Conservation (phyloP, 2,329 filamentous ascomycete genomes). For the Pyrenophora tritici-repentis region DNA sequence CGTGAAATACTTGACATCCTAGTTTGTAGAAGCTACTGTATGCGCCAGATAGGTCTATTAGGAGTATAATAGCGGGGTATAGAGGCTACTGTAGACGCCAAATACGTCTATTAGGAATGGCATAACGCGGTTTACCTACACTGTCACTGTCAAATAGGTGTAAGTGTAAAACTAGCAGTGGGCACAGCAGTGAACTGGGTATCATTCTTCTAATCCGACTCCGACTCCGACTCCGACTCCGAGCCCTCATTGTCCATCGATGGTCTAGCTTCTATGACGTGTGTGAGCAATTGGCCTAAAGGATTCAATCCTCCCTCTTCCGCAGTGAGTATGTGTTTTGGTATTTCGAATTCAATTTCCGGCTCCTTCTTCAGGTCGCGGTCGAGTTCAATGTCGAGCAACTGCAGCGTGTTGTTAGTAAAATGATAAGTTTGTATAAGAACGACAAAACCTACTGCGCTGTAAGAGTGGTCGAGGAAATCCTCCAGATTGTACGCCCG, state of each 20-base stretch:
- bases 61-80: too few relatives aligned
- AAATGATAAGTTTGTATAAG: too few relatives aligned
- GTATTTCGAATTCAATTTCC: slow-evolving; percentile 92
- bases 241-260: not conserved
- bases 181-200: not conserved
- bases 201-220: slow-evolving; percentile 6
- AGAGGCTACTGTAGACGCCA: too few relatives aligned
- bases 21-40: too few relatives aligned
- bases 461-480: slow-evolving; percentile 93
- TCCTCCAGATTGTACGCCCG: slow-evolving; percentile 94
- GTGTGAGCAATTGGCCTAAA: slow-evolving; percentile 40
- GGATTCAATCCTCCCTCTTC: slow-evolving; percentile 41
- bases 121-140: too few relatives aligned
- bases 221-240: not conserved
- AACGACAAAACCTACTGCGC: slow-evolving; percentile 62
- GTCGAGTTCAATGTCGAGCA: slow-evolving; percentile 81
- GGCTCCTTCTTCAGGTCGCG: slow-evolving; percentile 85
- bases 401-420: slow-evolving; percentile 51
- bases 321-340: slow-evolving; percentile 73
- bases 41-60: too few relatives aligned
- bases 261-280: slow-evolving; percentile 37
- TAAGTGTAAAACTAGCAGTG: too few relatives aligned
- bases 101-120: too few relatives aligned
- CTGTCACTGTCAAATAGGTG: too few relatives aligned
- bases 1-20: too few relatives aligned